Evolutionary conservation across 2,329 filamentous ascomycete species (phyloP), one percentile per base, ranked within the genome.

Genomic region (Cladosporium sp.): DNA sequence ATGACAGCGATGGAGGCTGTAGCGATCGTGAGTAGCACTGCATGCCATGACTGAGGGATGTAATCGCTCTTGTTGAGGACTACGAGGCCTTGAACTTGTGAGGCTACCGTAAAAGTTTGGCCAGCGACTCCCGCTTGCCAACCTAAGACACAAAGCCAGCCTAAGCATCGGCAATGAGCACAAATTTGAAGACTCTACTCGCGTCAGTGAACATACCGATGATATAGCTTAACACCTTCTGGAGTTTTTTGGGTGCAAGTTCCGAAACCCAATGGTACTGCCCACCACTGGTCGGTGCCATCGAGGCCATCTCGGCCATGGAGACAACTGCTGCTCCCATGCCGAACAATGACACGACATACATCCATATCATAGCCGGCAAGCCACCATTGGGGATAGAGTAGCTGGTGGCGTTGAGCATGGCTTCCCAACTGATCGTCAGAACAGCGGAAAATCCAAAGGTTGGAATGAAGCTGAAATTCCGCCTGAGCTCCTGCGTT

Each of bases 21-120:
- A 0, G 75, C 77, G 66, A 76, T 80, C 55, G 74, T 74, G 0
- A 83, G 65, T 1, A 83, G 69, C 0, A 79, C 81, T 1, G 73
- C 77, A 51, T 83, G 80, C 78, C 78, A 83, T n/a, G 67, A 63
- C 22, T 73, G 54, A 17, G 67, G 61, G 6, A 42, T 28, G 63
- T 77, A 77, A n/a, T 38, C 38, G 51, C 68, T 60, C 9, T 74
- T 50, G 60, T 74, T 76, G 45, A 74, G 65, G 12, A 68, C 64
- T n/a, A 71, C 61, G 5, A 63, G 58, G 25, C 61, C 61, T 65
- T 78, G 75, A 9, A 78, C 34, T 37, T 38, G 34, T n/a, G 50
- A 54, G 4, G 73, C 78, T 7, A 75, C 74, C 30, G 79, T 69
- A 65, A 75, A 77, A 3, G 70, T 70, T 50, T 75, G 74, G 3